A percentile compares a stretch with the other conserved stretches of the same genome.
Conservation (phyloP, 768 basidiomycete genomes). For the Hygrophorus pudorinus region DNA sequence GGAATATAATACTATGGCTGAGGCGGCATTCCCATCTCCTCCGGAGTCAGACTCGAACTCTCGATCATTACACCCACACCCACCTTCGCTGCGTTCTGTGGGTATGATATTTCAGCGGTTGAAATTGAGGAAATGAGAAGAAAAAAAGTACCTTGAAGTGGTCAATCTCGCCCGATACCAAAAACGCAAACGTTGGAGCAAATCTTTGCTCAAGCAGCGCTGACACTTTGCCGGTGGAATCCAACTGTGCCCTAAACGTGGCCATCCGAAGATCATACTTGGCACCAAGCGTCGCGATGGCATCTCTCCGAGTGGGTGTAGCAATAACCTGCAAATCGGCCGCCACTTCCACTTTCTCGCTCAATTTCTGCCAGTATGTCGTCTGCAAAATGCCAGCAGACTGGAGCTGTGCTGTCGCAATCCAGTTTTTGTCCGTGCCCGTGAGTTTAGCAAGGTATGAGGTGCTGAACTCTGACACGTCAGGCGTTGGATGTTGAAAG, state of each 20-base stretch:
- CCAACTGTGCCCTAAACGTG: slow-evolving; percentile 90
- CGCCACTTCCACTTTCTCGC: slow-evolving; percentile 95
- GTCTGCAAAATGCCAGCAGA: slow-evolving; percentile 76
- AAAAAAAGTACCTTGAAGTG: slow-evolving; percentile 76
- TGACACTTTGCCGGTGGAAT: slow-evolving; percentile 91
- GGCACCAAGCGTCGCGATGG: slow-evolving; percentile 86
- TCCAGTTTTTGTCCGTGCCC: slow-evolving; percentile 67
- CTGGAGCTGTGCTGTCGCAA: slow-evolving; percentile 87
- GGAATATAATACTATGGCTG: slow-evolving; percentile 29
- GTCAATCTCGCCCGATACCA: slow-evolving; percentile 95
- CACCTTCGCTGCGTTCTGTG: slow-evolving; percentile 84
- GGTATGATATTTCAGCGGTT: slow-evolving; percentile 3
- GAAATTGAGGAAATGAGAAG: slow-evolving; percentile 1
- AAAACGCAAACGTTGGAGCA: slow-evolving; percentile 89
- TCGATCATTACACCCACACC: slow-evolving; percentile 99
- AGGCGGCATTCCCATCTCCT: slow-evolving; percentile 69
- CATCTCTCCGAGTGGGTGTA: slow-evolving; percentile 74
- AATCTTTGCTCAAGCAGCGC: slow-evolving; percentile 94
- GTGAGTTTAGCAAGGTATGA: slow-evolving; percentile 81
- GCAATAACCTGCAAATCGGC: slow-evolving; percentile 84
- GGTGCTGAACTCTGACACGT: slow-evolving; percentile 56
- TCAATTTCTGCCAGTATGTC: slow-evolving; percentile 94
- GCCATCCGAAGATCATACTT: slow-evolving; percentile 95
- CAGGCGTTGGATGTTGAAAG: slow-evolving; percentile 69
- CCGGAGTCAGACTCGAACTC: slow-evolving; percentile 67